Percentiles rank a stretch among this genome's conserved stretches.
phyloP scores from a whole-genome alignment of 2,329 filamentous ascomycete species.

The Aureobasidium pullulans region DNA sequence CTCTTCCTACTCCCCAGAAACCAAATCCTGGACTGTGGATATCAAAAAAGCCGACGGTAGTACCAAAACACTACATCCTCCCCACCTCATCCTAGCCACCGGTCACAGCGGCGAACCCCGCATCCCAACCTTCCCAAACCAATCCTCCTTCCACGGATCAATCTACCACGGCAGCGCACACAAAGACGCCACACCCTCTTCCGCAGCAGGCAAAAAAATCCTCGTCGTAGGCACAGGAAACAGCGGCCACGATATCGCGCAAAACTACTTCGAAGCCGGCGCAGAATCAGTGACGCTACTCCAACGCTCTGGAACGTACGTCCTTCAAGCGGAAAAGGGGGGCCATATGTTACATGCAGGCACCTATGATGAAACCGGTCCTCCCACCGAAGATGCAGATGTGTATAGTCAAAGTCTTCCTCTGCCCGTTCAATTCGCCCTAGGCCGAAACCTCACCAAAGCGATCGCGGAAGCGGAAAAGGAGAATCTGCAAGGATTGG shows the following conservation, averaged over 20 bases:
- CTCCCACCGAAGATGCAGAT: conserved; percentile 60
- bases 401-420: conserved; percentile 53
- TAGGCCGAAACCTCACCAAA: conserved; percentile 43
- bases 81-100: conserved; percentile 60
- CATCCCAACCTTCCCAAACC: conserved; percentile 40
- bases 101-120: conserved; percentile 61
- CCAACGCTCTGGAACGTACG: conserved; percentile 58
- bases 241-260: conserved; percentile 44
- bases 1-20: conserved; percentile 44
- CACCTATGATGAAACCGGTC: conserved; percentile 42
- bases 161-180: conserved; percentile 45
- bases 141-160: conserved; percentile 51
- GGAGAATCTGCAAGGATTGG: conserved; percentile 40
- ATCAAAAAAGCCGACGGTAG: conserved; percentile 36
- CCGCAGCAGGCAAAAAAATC: conserved; percentile 34
- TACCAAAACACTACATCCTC: conserved; percentile 52
- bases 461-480: conserved; percentile 25
- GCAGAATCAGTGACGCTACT: conserved; percentile 59
- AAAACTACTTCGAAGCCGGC: conserved; percentile 53
- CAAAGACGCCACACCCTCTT: conserved; percentile 40
- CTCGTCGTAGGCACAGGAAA: conserved; percentile 45
- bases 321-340: conserved; percentile 51
- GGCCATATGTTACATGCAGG: conserved; percentile 44
- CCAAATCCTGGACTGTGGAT: conserved; percentile 48
- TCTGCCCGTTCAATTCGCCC: conserved; percentile 51